phyloP scores from a whole-genome alignment of 2,329 filamentous ascomycete genomes.

The Rutstroemia sp. region DNA sequence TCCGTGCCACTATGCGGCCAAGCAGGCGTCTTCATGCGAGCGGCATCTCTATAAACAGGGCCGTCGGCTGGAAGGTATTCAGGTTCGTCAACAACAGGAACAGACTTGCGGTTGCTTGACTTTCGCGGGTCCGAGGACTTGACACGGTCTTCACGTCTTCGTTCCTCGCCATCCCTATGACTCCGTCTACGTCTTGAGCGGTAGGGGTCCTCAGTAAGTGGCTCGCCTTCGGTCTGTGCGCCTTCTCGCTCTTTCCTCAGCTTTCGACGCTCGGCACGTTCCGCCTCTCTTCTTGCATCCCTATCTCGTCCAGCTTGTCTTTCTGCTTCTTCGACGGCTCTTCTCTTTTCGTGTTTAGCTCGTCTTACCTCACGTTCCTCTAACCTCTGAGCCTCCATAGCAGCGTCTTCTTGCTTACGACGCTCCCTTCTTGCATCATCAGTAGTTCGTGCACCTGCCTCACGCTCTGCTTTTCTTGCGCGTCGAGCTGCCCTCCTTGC shows the following conservation, averaged over 20 bases:
- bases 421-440: slow-evolving; percentile 47
- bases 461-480: slow-evolving; percentile 46
- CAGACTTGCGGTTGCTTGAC: slow-evolving; percentile 36
- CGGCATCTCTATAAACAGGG: slow-evolving; percentile 23
- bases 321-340: slow-evolving; percentile 38
- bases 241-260: slow-evolving; percentile 35
- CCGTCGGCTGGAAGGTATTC: slow-evolving; percentile 25
- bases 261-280: slow-evolving; percentile 43
- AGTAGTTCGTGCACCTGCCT: slow-evolving; percentile 41
- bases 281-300: slow-evolving; percentile 31
- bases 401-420: slow-evolving; percentile 48
- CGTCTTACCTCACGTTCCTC: slow-evolving; percentile 54
- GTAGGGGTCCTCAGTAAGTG: slow-evolving; percentile 32
- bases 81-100: slow-evolving; percentile 34
- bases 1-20: slow-evolving; percentile 60
- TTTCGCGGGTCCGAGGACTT: slow-evolving; percentile 30
- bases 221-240: slow-evolving; percentile 38
- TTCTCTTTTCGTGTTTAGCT: slow-evolving; percentile 41
- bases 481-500: slow-evolving; percentile 56
- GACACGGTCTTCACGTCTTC: slow-evolving; percentile 46
- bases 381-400: slow-evolving; percentile 44
- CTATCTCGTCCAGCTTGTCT: slow-evolving; percentile 24
- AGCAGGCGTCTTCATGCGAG: slow-evolving; percentile 29
- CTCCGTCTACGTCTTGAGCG: slow-evolving; percentile 43
- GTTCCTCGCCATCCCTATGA: slow-evolving; percentile 44